Evolutionary conservation across 257 asterid genomes (phyloP).

Genomic region (Buddleja alternifolia): DNA sequence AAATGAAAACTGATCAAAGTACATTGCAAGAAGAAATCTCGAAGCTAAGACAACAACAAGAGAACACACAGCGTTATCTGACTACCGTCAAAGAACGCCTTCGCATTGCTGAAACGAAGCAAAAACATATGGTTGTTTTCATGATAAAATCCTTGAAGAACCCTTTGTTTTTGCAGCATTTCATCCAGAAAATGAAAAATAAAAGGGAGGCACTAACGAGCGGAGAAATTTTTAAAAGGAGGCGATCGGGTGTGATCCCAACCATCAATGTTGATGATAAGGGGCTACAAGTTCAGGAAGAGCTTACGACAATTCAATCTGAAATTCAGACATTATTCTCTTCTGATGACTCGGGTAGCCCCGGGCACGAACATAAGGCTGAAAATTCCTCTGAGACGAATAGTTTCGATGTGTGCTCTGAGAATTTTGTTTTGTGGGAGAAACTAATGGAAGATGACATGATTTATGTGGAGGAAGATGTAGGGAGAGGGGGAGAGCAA

Average conservation of each 20-base stretch:
- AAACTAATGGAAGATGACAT: slow-evolving; percentile 87
- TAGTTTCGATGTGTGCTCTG: slow-evolving; percentile 42
- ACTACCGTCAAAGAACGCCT: slow-evolving; percentile 54
- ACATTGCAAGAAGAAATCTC: slow-evolving; percentile 47
- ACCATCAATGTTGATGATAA: slow-evolving; percentile 20
- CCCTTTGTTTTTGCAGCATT: slow-evolving; percentile 46
- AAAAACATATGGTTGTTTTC: slow-evolving; percentile 49
- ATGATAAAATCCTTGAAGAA: slow-evolving; percentile 54
- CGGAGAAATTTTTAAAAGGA: slow-evolving; percentile 37
- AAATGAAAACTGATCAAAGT: slow-evolving; percentile 49
- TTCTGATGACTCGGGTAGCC: slow-evolving; percentile 50
- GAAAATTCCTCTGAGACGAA: slow-evolving; percentile 30
- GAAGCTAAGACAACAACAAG: slow-evolving; percentile 67
- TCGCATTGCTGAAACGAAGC: slow-evolving; percentile 47
- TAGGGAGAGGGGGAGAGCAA: slow-evolving; percentile 31
- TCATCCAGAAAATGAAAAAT: slow-evolving; percentile 42
- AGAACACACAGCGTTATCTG: slow-evolving; percentile 44
- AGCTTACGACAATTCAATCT: slow-evolving; percentile 39
- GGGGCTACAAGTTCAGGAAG: slow-evolving; percentile 40
- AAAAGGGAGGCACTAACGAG: slow-evolving; percentile 23
- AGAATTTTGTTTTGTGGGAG: slow-evolving; percentile 86
- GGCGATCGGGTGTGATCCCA: slow-evolving; percentile 28
- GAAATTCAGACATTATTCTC: slow-evolving; percentile 50
- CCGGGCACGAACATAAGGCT: slow-evolving; percentile 32
- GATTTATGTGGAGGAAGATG: slow-evolving; percentile 65